Evolutionary conservation across 345 rosid genomes (phyloP), one percentile per base, ranked within the genome.

Genomic region (Xanthoceras sorbifolium): DNA sequence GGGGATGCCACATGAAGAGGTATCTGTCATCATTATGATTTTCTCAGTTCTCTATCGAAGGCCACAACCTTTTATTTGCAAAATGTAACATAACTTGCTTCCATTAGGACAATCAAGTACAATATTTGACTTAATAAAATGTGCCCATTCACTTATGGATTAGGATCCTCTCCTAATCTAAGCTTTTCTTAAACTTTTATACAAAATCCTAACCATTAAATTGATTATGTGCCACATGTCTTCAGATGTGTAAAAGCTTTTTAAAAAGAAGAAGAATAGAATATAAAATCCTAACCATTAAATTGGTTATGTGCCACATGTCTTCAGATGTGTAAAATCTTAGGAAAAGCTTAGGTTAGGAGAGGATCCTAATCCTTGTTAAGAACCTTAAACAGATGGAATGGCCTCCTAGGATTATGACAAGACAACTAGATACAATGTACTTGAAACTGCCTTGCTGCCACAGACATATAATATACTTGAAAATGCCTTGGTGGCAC

Each of bases 1-100:
- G 97, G 95, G 20, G 71, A 82, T 64, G 82, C 88, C 68, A 94
- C 88, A 82, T 84, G 82, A 70, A 96, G 98, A 77, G 82, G 79
- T 78, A 94, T 94, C 99, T 96, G 86, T 69, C 78, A 79, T 74
- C 77, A 77, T 61, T 10, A 65, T 23, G 64, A 70, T 42, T 59
- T 60, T 48, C 55, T 76, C 57, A 67, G 34, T 25, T n/a, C 69
- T 26, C 76, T 38, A 36, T 10, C 55, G 11, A 55, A 50, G 59
- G 40, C 31, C 5, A 25, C 69, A 26, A 23, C 31, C 40, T 76
- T 76, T 40, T 25, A 32, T 32, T 17, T 69, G 72, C n/a, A 73
- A 9, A 76, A 81, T 59, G 36, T 4, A 62, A 26, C 76, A 46
- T 74, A 74, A 31, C 70, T 20, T 26, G 69, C 55, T 73, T 28